These are phyloP conservation scores for Zelopaecilomyces penicillatus DNA, from an alignment of 2,329 filamentous ascomycete genomes.

Conservation along the genomic window DNA sequence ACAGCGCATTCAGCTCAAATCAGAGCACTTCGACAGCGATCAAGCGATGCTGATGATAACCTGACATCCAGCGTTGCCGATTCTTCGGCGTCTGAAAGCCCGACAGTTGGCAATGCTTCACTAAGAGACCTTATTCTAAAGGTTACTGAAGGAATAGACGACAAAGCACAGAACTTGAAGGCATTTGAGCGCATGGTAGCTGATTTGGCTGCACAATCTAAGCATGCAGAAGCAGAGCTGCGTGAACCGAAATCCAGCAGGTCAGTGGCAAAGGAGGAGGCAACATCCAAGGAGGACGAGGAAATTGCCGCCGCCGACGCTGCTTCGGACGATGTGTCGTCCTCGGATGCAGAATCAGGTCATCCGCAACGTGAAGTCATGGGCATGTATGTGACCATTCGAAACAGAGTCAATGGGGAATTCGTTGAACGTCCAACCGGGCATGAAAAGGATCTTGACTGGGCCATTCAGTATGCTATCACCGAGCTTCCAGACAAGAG, in stretches of 20 bases:
- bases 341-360: background rate
- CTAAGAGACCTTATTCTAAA: constrained; percentile 44
- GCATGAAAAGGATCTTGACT: constrained; percentile 38
- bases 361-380: constrained; percentile 36
- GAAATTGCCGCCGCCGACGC: constrained; percentile 1
- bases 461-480: constrained; percentile 73
- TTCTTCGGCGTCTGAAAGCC: constrained; percentile 7
- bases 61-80: background rate
- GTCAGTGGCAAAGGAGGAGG: background rate
- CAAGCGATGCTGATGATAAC: constrained; percentile 11
- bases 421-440: constrained; percentile 51
- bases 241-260: background rate
- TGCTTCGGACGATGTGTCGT: constrained; percentile 3
- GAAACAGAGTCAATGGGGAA: constrained; percentile 61
- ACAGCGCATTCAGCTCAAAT: constrained; percentile 23
- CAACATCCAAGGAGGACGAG: background rate
- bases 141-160: constrained; percentile 39
- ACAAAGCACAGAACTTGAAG: constrained; percentile 31
- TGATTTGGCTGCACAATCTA: constrained; percentile 35
- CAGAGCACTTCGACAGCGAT: constrained; percentile 14
- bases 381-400: constrained; percentile 63
- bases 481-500: constrained; percentile 45
- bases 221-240: constrained; percentile 5
- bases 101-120: constrained; percentile 9
- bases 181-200: constrained; percentile 45